Evolutionary conservation across 2,329 filamentous ascomycete species (phyloP), one percentile per base, ranked within the genome.

Genomic region (Claviceps quebecensis): DNA sequence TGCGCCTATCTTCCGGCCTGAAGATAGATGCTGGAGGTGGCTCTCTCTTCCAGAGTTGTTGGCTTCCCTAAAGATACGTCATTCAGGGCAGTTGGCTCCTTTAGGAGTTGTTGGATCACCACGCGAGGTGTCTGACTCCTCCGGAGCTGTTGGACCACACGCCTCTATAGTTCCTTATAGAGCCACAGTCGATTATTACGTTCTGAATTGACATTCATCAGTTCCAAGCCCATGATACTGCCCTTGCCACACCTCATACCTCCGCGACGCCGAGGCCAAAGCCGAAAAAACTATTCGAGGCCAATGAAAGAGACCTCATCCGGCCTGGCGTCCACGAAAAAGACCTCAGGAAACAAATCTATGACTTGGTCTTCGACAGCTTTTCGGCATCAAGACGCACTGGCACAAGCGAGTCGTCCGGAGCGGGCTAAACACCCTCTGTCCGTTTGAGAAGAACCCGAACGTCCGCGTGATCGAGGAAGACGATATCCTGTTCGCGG

Each of bases 361-460:
- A 74, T 56, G 61, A 67, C 39, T 47, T 61, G 6, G 59, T 54
- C 11, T 45, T 45, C 4, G 22, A 52, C 22, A n/a, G n/a, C 57
- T 56, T 17, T 54, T 73, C 59, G 66, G 64, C 16, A 65, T 77
- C 13, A 60, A 63, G 16, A 75, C 70, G 2, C 71, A 76, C 54
- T 77, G 74, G 74, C 74, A 77, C 60, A 77, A 76, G 57, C 68
- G 72, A 5, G 66, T 76, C 1, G 65, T 76, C 38, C 64, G 74
- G 8, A 73, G 70, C 54, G 74, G 73, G 0, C 69, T 69, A 5
- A 74, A 77, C 58, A 76, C 73, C 0, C 55, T 76, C 4, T 54
- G 60, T 1, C 72, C 73, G 0, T 76, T 73, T 52, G 59, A 63
- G 4, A 73, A 74, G 3, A 75, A 75, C 56, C 72, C 73, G 0